phyloP scores from a whole-genome alignment of 169 alveolate species.

The Besnoitia besnoiti region DNA sequence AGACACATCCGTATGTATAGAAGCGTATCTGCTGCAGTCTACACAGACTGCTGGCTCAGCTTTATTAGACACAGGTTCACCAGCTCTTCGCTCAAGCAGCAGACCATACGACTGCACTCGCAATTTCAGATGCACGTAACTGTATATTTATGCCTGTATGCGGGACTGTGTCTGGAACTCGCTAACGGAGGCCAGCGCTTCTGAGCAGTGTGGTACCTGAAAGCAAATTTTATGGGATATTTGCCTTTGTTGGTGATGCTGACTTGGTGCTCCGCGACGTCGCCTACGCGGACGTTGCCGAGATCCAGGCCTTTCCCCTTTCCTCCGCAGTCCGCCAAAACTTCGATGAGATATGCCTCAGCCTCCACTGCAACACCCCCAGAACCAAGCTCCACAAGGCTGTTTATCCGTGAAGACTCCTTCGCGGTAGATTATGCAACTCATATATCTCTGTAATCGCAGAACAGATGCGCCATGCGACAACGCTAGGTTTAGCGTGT shows the following conservation, averaged over 20 bases:
- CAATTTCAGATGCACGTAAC: neutral
- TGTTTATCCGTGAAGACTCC: no score
- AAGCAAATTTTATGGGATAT: constrained; percentile 84
- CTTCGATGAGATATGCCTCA: constrained; percentile 91
- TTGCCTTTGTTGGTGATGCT: constrained; percentile 86
- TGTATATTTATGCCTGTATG: neutral
- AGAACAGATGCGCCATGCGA: neutral
- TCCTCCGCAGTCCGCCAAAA: constrained; percentile 84
- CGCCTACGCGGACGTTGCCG: constrained; percentile 92
- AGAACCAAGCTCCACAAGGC: no score
- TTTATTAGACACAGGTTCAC: no score
- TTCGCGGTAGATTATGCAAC: no score
- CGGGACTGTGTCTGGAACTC: neutral
- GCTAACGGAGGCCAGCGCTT: neutral
- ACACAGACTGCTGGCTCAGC: no score
- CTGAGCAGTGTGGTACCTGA: constrained; percentile 65
- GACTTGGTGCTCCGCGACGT: constrained; percentile 84
- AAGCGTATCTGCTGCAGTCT: no score
- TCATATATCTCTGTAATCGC: neutral
- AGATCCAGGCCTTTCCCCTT: constrained; percentile 86
- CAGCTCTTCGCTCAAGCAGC: no score
- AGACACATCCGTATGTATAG: no score
- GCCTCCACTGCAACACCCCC: constrained; percentile 79
- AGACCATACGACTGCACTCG: neutral
- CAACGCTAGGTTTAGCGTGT: no score